Percentiles rank a stretch among this genome's conserved stretches.
phyloP scores from a whole-genome alignment of 805 yeast genomes.

The Lipomyces orientalis region DNA sequence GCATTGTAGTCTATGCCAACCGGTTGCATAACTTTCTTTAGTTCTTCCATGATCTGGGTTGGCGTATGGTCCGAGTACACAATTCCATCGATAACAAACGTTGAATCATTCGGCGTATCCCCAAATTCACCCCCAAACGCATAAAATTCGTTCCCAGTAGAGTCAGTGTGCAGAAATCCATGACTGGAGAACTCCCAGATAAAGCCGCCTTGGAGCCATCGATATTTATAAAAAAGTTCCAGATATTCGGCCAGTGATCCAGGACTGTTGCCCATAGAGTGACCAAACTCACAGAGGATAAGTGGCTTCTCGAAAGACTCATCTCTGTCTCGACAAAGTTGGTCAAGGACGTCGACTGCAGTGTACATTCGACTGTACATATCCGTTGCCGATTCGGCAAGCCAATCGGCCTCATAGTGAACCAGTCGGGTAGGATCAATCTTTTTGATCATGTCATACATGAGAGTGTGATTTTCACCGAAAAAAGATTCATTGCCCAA shows the following conservation, averaged over 20 bases:
- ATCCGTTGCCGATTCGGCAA: conserved; percentile 44
- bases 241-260: conserved; percentile 47
- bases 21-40: too few relatives aligned
- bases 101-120: too few relatives aligned
- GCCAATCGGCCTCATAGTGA: conserved; percentile 47
- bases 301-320: conserved; percentile 41
- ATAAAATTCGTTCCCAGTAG: conserved; percentile 36
- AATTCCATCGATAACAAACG: too few relatives aligned
- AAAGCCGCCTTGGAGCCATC: conserved; percentile 48
- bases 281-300: conserved; percentile 49
- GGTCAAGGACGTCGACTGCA: conserved; percentile 38
- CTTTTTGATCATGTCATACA: conserved; percentile 43
- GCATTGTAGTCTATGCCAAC: too few relatives aligned
- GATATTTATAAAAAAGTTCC: conserved; percentile 45
- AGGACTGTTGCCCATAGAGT: conserved; percentile 52
- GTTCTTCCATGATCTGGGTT: too few relatives aligned
- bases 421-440: conserved; percentile 45
- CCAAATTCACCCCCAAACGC: conserved; percentile 50
- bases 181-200: conserved; percentile 52
- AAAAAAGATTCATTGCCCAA: conserved; percentile 49
- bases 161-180: conserved; percentile 40
- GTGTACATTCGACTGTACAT: conserved; percentile 48
- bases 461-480: conserved; percentile 46
- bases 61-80: too few relatives aligned
- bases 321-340: conserved; percentile 35